Evolutionary conservation across 441 rosid species (phyloP).

Genomic region (Pelargonium fulgidum): DNA sequence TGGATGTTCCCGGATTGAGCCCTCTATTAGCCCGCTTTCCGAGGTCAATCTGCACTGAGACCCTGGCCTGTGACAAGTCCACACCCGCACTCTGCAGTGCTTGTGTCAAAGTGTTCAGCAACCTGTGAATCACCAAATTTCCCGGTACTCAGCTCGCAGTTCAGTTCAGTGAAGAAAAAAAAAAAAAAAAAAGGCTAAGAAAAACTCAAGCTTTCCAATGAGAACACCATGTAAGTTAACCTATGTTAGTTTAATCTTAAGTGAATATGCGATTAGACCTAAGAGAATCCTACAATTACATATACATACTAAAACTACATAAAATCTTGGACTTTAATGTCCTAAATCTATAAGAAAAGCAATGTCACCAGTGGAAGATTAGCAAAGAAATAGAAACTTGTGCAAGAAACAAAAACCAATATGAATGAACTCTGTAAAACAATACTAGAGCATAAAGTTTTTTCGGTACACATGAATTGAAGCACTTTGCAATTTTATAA

Average conservation of each 20-base stretch:
- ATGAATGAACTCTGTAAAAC: no score
- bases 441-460: no score
- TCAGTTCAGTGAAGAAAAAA: background rate
- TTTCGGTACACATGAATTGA: no score
- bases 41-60: slow-evolving; percentile 5
- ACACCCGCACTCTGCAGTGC: background rate
- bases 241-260: background rate
- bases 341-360: no score
- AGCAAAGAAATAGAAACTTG: no score
- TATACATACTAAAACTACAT: no score
- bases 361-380: no score
- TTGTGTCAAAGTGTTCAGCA: slow-evolving; percentile 7
- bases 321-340: no score
- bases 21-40: slow-evolving; percentile 7
- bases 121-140: background rate
- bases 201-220: background rate
- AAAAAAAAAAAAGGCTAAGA: background rate
- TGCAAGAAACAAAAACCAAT: no score
- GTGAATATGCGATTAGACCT: background rate
- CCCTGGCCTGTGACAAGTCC: background rate
- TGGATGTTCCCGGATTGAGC: background rate
- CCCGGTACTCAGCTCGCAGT: background rate
- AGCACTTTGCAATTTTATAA: no score
- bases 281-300: no score
- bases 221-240: background rate